Percentiles rank a stretch among this genome's conserved stretches.
Conservation (phyloP, 2,329 filamentous ascomycete genomes). For the Nigrograna mackinnonii region DNA sequence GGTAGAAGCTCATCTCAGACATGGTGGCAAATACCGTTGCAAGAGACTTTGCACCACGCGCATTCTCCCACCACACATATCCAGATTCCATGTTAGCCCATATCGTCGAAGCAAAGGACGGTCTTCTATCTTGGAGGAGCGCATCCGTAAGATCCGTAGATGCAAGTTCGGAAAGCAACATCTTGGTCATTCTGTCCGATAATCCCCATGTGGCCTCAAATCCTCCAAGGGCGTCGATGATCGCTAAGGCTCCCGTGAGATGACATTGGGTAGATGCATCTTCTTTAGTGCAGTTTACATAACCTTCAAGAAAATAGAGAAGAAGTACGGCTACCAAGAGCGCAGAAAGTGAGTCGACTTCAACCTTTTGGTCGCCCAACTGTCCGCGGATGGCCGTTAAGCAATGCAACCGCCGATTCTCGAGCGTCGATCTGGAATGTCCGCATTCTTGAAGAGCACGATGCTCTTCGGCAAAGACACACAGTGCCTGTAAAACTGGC, state of each 20-base stretch:
- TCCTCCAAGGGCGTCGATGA: slow-evolving; percentile 77
- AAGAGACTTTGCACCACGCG: neutral
- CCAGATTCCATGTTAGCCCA: slow-evolving; percentile 3
- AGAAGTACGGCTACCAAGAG: slow-evolving; percentile 16
- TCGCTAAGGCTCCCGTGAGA: slow-evolving; percentile 60
- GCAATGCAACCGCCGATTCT: slow-evolving; percentile 4
- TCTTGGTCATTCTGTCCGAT: slow-evolving; percentile 10
- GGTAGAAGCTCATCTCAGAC: slow-evolving; percentile 5
- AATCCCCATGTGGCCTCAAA: slow-evolving; percentile 8
- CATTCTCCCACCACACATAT: neutral
- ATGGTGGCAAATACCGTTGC: slow-evolving; percentile 4
- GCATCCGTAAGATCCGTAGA: slow-evolving; percentile 18
- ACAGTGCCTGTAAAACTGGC: neutral
- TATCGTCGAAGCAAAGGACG: slow-evolving; percentile 11
- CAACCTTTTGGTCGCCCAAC: slow-evolving; percentile 5
- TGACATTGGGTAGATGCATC: slow-evolving; percentile 16
- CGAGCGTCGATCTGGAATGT: slow-evolving; percentile 7
- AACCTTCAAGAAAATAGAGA: slow-evolving; percentile 17
- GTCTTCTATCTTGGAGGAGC: slow-evolving; percentile 11
- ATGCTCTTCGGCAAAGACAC: neutral
- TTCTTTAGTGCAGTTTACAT: slow-evolving; percentile 13
- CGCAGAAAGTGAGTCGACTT: slow-evolving; percentile 8
- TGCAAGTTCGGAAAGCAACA: slow-evolving; percentile 17
- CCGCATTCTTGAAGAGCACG: slow-evolving; percentile 4
- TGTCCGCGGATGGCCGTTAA: slow-evolving; percentile 12